Base-by-base conservation (phyloP, 1,284 basidiomycete genomes). In the Apiotrichum brassicae region DNA sequence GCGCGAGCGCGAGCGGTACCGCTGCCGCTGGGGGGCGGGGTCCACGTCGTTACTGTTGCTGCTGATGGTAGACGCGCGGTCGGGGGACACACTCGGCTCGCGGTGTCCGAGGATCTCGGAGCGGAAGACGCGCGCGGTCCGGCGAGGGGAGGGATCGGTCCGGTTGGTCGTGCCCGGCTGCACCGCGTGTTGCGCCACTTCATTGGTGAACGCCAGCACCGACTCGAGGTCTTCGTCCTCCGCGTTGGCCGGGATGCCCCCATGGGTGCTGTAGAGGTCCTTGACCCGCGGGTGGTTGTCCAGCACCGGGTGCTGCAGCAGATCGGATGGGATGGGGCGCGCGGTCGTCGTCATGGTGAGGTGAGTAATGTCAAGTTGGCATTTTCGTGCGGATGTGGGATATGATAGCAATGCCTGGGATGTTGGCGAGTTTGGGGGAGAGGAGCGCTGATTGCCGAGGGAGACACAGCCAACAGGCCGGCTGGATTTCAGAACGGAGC, bases 1-100 rank as follows among this genome's bases (percentile, higher is more conserved):
- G 8, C 54, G 43, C 41, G 54, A 50, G 26, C 48, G 47, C 20
- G 54, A 53, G 41, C 54, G 54, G 41, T 49, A 53, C 33, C 50
- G 38, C 14, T n/a, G 35, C 13, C 26, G 28, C 8, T n/a, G 26
- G 26, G 16, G 26, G 6, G n/a, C n/a, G 40, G 18, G 18, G 11
- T n/a, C 26, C 11, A 16, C 23, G 11, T 13, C 7, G 33, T 28
- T 28, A 7, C 33, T 34, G 16, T 6, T 24, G 14, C 6, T 8
- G 25, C 22, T 6, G 32, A 11, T 16, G 25, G 22, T 18, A 39
- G 8, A 2, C 6, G 30, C 11, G 26, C 41, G 14, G 20, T 28
- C 46, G 25, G 53, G 46, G 5, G 52, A 51, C 22, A 44, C 42
- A 24, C 39, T 43, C 4, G 43, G 25, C 12, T 51, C 49, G 33